Base-by-base conservation (phyloP, 306 rosid species). In the Pterocarpus santalinus region DNA sequence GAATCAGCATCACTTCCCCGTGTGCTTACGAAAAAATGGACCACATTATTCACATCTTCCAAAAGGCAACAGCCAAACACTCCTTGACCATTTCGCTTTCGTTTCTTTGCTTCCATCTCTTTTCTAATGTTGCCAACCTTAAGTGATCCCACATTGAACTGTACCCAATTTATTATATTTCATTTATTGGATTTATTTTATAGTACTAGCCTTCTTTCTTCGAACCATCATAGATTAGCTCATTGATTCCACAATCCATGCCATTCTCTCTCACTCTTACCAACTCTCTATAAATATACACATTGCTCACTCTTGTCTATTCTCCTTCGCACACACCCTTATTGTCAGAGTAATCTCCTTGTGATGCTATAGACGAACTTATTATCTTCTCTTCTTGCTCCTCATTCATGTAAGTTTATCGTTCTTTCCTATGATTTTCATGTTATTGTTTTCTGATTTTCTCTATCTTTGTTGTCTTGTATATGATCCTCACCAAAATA, bases 41-140 rank as follows among this genome's bases (percentile, higher is more conserved):
- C 1, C 28, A 1, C 4, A 47, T 5, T 47, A 47, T 34, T 51
- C 32, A 30, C 3, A 47, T 8, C 2, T 22, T 64, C 73, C 79
- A 80, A 63, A 63, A 28, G 41, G 17, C 8, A 0, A 53, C 39
- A 73, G 22, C 85, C 80, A 84, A 84, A 80, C 76, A 63, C 22
- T 53, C 16, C 36, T 33, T 77, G 71, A 78, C 83, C 41, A 51
- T 1, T 65, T 78, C 65, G 1, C 49, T 49, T 73, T 64, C 5
- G 1, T 17, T 34, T 51, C 15, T 36, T 69, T 30, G n/a, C 9
- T 44, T 5, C 30, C 13, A 1, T 16, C 6, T 4, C 60, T 53
- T 66, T 74, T 57, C 43, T 5, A 39, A 13, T 8, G 39, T 17
- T 63, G 75, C 79, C 86, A 77, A 69, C 75, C 35, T 30, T 38